Conservation (phyloP, 108 stramenopile species). For the Epithemia pelagica region DNA sequence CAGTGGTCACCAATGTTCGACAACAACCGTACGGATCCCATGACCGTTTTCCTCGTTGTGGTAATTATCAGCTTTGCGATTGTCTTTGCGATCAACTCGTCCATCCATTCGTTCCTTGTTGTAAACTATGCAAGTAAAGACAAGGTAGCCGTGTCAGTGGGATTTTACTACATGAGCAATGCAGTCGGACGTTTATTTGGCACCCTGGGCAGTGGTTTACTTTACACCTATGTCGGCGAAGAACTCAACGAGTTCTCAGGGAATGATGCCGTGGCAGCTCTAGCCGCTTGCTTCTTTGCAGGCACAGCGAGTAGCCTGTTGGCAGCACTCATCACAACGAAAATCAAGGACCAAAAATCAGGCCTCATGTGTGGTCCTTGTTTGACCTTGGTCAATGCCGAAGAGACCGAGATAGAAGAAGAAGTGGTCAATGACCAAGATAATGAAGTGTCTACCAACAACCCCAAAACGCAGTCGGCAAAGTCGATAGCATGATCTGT, state of each 20-base stretch:
- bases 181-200: slow-evolving; percentile 87
- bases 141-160: slow-evolving; percentile 87
- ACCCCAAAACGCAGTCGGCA: too few relatives aligned
- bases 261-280: slow-evolving; percentile 59
- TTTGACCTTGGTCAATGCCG: slow-evolving; percentile 17
- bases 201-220: slow-evolving; percentile 80
- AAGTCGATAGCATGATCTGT: too few relatives aligned
- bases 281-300: slow-evolving; percentile 78
- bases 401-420: slow-evolving; percentile 5
- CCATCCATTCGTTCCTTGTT: slow-evolving; percentile 89
- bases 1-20: slow-evolving; percentile 39
- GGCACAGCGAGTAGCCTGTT: slow-evolving; percentile 68
- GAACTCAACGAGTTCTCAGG: slow-evolving; percentile 51
- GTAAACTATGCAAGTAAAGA: slow-evolving; percentile 90
- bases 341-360: slow-evolving; percentile 63
- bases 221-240: slow-evolving; percentile 85
- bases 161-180: slow-evolving; percentile 96
- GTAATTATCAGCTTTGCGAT: slow-evolving; percentile 77
- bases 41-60: slow-evolving; percentile 61
- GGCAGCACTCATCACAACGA: slow-evolving; percentile 66
- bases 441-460: too few relatives aligned
- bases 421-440: slow-evolving; percentile 7
- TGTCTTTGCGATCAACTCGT: slow-evolving; percentile 91
- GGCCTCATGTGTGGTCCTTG: slow-evolving; percentile 74
- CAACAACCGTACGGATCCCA: slow-evolving; percentile 30